Evolutionary conservation across 352 stramenopile species (phyloP).

Genomic region (Phytopythium vexans): DNA sequence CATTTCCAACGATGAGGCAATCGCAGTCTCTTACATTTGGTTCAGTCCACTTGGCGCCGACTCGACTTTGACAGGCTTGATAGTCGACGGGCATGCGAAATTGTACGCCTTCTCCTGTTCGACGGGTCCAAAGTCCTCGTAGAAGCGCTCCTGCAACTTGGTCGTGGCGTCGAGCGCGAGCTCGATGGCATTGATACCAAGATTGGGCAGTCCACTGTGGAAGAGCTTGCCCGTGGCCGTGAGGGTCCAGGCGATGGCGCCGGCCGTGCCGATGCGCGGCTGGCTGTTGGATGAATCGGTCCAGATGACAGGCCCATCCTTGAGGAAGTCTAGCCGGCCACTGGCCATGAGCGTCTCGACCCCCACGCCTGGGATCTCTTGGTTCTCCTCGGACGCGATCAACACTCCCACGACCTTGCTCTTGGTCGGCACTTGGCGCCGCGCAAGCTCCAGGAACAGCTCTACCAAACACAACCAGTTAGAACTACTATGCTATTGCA

Average conservation of each 20-base stretch:
- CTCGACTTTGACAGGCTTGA: constrained; percentile 70
- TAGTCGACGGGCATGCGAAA: constrained; percentile 67
- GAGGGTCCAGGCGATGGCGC: constrained; percentile 72
- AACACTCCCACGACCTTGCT: constrained; percentile 74
- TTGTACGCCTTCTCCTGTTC: constrained; percentile 74
- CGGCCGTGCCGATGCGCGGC: constrained; percentile 83
- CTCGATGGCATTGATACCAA: constrained; percentile 82
- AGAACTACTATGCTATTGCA: too few species aligned
- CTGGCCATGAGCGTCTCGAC: constrained; percentile 77
- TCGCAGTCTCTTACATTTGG: constrained; percentile 34
- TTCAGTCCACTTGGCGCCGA: constrained; percentile 48
- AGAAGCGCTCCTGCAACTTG: constrained; percentile 80
- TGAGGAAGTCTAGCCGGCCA: constrained; percentile 83
- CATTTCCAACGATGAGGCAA: background rate
- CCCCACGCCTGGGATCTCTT: constrained; percentile 60
- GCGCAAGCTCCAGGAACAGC: constrained; percentile 57
- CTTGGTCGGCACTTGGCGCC: constrained; percentile 46
- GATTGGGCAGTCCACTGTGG: constrained; percentile 77
- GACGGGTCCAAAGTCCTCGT: constrained; percentile 75
- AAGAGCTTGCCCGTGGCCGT: constrained; percentile 86
- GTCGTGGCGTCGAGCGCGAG: constrained; percentile 65
- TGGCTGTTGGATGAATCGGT: constrained; percentile 85
- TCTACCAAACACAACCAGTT: background rate
- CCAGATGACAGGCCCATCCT: constrained; percentile 86
- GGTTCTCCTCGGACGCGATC: constrained; percentile 79